Conservation (phyloP, 352 stramenopile genomes). For the Globisporangium yorkense region DNA sequence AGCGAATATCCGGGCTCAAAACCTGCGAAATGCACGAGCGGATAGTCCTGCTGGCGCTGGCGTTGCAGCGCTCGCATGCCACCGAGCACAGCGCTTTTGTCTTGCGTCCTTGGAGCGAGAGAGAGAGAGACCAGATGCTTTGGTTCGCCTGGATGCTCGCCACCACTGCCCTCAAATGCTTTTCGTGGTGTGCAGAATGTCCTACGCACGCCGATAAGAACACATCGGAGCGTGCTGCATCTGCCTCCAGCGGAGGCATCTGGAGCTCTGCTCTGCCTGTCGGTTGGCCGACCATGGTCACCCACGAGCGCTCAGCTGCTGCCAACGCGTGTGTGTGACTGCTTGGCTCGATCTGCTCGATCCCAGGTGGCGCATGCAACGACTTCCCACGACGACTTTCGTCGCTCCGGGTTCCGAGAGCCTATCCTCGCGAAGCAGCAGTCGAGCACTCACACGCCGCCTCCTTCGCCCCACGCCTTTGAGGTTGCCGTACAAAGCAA, state of each 20-base stretch:
- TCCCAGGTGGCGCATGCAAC: neutral
- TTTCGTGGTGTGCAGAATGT: neutral
- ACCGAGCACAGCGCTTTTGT: too few relatives aligned
- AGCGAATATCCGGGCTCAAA: neutral
- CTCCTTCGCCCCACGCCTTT: too few relatives aligned
- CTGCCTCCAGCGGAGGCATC: too few relatives aligned
- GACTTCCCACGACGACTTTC: neutral
- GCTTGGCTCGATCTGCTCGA: neutral
- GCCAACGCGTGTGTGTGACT: neutral
- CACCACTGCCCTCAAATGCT: neutral
- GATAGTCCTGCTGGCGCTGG: neutral
- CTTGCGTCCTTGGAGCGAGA: neutral
- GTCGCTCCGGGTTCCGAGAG: too few relatives aligned
- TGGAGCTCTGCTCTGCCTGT: neutral
- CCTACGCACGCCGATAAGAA: neutral
- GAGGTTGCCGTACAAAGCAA: too few relatives aligned
- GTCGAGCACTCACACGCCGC: too few relatives aligned
- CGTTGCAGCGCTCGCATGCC: too few relatives aligned
- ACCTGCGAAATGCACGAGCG: neutral
- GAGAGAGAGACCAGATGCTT: neutral
- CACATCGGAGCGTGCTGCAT: too few relatives aligned
- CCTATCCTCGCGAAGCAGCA: neutral
- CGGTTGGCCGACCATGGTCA: neutral
- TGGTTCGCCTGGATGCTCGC: neutral
- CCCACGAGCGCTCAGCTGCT: neutral